phyloP scores from a whole-genome alignment of 805 yeast species.

The Yarrowia sp. region DNA sequence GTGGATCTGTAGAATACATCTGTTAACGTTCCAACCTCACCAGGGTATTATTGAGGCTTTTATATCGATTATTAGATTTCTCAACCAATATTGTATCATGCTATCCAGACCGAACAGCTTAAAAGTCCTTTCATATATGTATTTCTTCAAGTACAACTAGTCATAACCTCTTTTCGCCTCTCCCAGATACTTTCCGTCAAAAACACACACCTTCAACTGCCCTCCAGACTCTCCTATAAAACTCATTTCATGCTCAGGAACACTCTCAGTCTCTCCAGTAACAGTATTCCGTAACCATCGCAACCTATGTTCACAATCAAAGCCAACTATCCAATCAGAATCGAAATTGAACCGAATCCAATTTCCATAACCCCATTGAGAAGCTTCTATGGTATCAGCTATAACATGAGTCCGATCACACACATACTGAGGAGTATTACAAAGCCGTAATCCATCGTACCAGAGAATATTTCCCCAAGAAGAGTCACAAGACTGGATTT shows the following conservation, averaged over 20 bases:
- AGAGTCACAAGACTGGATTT: background rate
- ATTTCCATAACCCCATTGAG: background rate
- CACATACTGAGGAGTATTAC: background rate
- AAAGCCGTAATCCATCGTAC: background rate
- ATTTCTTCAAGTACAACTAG: no score
- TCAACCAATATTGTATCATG: no score
- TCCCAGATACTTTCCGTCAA: background rate
- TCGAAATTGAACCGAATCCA: background rate
- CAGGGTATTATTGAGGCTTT: no score
- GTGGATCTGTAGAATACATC: no score
- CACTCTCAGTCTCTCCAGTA: background rate
- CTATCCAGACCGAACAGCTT: no score
- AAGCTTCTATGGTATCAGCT: background rate
- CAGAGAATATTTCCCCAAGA: conserved; percentile 1
- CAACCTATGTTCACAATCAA: background rate
- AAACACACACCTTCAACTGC: background rate
- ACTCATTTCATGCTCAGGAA: background rate
- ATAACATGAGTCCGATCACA: background rate
- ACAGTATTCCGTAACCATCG: background rate
- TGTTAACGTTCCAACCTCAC: no score
- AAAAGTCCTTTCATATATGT: no score
- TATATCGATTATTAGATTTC: no score
- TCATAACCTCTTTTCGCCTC: no score
- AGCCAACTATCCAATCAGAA: background rate
- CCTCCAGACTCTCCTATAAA: background rate